These are phyloP conservation scores for Neolentinus lepideus DNA, from an alignment of 1,284 basidiomycete species.

Conservation along the genomic window DNA sequence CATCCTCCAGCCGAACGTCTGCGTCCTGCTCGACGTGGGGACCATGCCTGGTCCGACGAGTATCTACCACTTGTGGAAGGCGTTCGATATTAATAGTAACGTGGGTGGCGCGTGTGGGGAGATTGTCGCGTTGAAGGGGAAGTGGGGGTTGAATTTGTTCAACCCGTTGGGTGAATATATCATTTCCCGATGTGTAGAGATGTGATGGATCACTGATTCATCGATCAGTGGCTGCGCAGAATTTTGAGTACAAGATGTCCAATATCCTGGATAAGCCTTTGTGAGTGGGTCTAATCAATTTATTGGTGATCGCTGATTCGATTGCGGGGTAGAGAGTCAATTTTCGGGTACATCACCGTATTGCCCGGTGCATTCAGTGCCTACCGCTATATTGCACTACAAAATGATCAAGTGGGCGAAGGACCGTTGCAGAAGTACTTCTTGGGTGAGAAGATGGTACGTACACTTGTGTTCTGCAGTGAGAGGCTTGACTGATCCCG, in stretches of 20 bases:
- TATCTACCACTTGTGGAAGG: slow-evolving; percentile 96
- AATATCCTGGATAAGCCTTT: slow-evolving; percentile 91
- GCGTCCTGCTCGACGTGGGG: slow-evolving; percentile 91
- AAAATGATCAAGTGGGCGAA: slow-evolving; percentile 78
- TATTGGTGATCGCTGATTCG: background rate
- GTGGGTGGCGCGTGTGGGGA: slow-evolving; percentile 97
- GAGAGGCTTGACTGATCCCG: background rate
- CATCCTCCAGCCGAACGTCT: slow-evolving; percentile 81
- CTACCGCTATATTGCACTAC: slow-evolving; percentile 85
- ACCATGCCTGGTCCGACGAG: slow-evolving; percentile 86
- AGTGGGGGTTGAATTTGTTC: slow-evolving; percentile 67
- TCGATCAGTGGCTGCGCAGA: slow-evolving; percentile 72
- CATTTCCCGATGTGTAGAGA: slow-evolving; percentile 7
- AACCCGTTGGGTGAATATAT: slow-evolving; percentile 66
- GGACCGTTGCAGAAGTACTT: slow-evolving; percentile 94
- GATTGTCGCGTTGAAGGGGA: slow-evolving; percentile 89
- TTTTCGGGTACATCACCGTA: slow-evolving; percentile 92
- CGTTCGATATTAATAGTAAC: slow-evolving; percentile 93
- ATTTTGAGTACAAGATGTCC: slow-evolving; percentile 97
- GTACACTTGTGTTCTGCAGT: slow-evolving; percentile 12
- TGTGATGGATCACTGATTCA: slow-evolving; percentile 4
- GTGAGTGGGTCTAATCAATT: slow-evolving; percentile 19
- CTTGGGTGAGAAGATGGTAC: slow-evolving; percentile 83
- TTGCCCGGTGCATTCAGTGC: slow-evolving; percentile 92
- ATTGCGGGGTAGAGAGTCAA: slow-evolving; percentile 40